phyloP scores from a whole-genome alignment of 441 rosid genomes.

The Gossypium schwendimanii region DNA sequence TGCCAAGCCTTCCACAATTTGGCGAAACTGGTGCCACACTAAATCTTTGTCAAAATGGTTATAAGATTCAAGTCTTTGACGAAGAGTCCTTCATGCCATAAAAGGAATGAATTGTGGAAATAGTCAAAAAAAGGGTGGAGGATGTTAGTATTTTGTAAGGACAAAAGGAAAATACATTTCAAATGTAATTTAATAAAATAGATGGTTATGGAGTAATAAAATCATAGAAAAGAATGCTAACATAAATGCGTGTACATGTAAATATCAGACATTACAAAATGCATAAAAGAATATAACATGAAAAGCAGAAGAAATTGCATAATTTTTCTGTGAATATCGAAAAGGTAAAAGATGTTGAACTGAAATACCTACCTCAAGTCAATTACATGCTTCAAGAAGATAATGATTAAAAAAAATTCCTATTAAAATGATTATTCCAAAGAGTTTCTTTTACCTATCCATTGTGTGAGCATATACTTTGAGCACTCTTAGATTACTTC shows the following conservation, averaged over 20 bases:
- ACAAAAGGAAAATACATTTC: neutral
- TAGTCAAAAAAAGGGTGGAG: neutral
- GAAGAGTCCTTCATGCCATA: constrained; percentile 64
- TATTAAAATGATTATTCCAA: neutral
- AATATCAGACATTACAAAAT: neutral
- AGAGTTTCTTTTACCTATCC: constrained; percentile 1
- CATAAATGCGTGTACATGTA: neutral
- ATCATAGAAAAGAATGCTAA: constrained; percentile 11
- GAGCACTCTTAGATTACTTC: neutral
- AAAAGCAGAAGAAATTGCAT: neutral
- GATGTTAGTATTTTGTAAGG: neutral
- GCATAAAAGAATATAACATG: neutral
- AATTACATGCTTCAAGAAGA: neutral
- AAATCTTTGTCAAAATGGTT: constrained; percentile 69
- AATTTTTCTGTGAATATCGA: neutral
- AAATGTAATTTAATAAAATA: neutral
- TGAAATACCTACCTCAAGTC: neutral
- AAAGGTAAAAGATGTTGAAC: neutral
- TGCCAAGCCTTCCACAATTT: constrained; percentile 92
- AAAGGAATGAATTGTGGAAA: constrained; percentile 1
- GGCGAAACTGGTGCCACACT: constrained; percentile 87
- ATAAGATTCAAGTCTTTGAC: constrained; percentile 79
- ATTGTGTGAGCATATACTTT: neutral
- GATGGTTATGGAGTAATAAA: constrained; percentile 2
- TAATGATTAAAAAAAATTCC: neutral